A percentile compares a stretch with the other conserved stretches of the same genome.
These are phyloP conservation scores for Auricularia cornea DNA, from an alignment of 768 basidiomycete species.

Conservation along the genomic window DNA sequence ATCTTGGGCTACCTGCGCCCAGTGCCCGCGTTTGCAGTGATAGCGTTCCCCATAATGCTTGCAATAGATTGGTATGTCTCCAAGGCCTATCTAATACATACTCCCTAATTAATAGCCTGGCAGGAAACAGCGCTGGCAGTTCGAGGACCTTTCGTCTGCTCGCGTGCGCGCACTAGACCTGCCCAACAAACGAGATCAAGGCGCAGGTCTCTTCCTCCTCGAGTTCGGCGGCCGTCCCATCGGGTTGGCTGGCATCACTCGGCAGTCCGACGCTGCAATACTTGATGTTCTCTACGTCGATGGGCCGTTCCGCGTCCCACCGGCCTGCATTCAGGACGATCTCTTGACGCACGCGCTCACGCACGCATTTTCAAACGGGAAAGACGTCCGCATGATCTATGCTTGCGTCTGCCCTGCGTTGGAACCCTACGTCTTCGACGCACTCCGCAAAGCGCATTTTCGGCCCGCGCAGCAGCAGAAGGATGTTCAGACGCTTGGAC, in stretches of 20 bases:
- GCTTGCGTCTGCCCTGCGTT: constrained; percentile 16
- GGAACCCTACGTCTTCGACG: constrained; percentile 37
- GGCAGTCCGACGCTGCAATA: constrained; percentile 43
- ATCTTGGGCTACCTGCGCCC: constrained; percentile 44
- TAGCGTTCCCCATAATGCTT: constrained; percentile 57
- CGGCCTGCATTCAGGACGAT: constrained; percentile 47
- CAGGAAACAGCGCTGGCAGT: constrained; percentile 64
- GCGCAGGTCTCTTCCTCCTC: constrained; percentile 64
- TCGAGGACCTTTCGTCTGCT: constrained; percentile 47
- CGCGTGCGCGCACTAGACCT: constrained; percentile 52
- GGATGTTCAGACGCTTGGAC: constrained; percentile 34
- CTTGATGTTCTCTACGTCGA: constrained; percentile 74
- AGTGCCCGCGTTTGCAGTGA: constrained; percentile 57
- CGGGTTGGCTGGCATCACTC: constrained; percentile 53
- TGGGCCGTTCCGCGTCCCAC: constrained; percentile 46
- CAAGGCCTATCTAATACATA: not conserved
- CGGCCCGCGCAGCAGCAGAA: constrained; percentile 30
- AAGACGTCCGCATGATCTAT: constrained; percentile 30
- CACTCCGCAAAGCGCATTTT: constrained; percentile 45
- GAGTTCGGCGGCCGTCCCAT: constrained; percentile 51
- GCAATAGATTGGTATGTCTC: constrained; percentile 56
- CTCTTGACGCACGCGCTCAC: constrained; percentile 50
- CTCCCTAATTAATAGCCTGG: not conserved
- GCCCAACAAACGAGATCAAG: constrained; percentile 39
- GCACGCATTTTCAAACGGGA: constrained; percentile 44